Evolutionary conservation across 805 yeast genomes (phyloP), one percentile per base, ranked within the genome.

Genomic region (Candida patagonica): DNA sequence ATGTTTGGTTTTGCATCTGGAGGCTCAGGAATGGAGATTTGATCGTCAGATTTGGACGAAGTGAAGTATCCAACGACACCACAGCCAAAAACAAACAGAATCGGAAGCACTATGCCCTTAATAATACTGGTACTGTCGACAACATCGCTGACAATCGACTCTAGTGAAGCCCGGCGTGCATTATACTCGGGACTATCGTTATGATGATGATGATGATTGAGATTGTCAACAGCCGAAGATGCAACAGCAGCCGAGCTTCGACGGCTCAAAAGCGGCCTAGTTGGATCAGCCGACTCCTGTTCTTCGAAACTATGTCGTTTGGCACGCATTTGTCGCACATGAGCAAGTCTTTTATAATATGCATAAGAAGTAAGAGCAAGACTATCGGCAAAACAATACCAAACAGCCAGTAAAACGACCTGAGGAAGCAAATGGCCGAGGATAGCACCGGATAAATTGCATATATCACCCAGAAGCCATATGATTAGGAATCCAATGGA

Each of bases 311-410:
- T 19, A 10, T 30, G 15, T 30, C 25, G 15, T 6, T 23, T 16
- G 10, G 29, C 36, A 16, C 30, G 35, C 15, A 21, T 19, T 12
- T 20, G 40, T 15, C 40, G 32, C 10, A 35, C 32, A 19, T 30
- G 36, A 5, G 43, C 41, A 13, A 37, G 41, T 23, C 50, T 50
- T 20, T 49, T 50, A 58, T 81, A 80, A 60, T 79, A 78, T 35
- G 70, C 54, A 52, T 75, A 80, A 2, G 78, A 76, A 5, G 61
- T 43, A 3, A 82, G 68, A 62, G 78, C 68, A 46, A 77, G 52
- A 25, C 65, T 57, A 55, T 83, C 94, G 13, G 86, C 81, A 49
- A 80, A 58, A 48, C 83, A 75, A 57, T 80, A 82, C 92, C 92
- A 82, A 4, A 74, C 61, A 2, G 87, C 89, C 41, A 82, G 67